Base-by-base conservation (phyloP, 768 basidiomycete species). In the Clavaria fumosa region DNA sequence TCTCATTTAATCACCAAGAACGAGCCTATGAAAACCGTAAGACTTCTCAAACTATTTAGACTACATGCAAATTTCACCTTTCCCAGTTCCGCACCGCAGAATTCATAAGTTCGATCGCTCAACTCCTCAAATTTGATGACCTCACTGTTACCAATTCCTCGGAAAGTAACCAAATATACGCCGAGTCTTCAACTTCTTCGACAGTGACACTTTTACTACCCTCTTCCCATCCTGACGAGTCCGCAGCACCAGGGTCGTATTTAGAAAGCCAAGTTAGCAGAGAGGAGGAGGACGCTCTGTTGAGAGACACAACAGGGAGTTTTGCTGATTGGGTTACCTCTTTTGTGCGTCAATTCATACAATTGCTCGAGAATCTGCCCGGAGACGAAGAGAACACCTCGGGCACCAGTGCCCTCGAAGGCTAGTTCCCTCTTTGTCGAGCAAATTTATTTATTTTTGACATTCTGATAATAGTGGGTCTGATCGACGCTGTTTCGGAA, bases 241-340 rank as follows among this genome's bases (percentile, higher is more conserved):
- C 61, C 14, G 61, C 64, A 15, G 58, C 50, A 14, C 55, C 53
- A 23, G 58, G 56, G 33, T 43, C 47, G 18, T 62, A 63, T 24
- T 53, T 59, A 23, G 63, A 66, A 44, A 50, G 61, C 1, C 53
- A 53, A 22, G 56, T 77, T 4, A 64, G 68, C 1, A 54, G 68
- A 12, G 69, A 69, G 34, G 74, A 85, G 41, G 84, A 88, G 51
- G 80, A 89, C 53, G 66, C 64, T 0, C 51, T 80, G 24, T 57
- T 89, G 5, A 69, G 70, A 52, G 69, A 81, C 40, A 70, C 76
- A 15, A 83, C 84, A 11, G 68, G 72, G 2, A 71, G 68, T 23
- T 83, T 88, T 49, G 72, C 81, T 1, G 79, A 80, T 47, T 88
- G 86, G 86, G 66, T 89, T 5, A 66, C 78, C n/a, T 75, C 66